phyloP scores from a whole-genome alignment of 371 early-diverging fungal species.

The Mucor circinelloides region DNA sequence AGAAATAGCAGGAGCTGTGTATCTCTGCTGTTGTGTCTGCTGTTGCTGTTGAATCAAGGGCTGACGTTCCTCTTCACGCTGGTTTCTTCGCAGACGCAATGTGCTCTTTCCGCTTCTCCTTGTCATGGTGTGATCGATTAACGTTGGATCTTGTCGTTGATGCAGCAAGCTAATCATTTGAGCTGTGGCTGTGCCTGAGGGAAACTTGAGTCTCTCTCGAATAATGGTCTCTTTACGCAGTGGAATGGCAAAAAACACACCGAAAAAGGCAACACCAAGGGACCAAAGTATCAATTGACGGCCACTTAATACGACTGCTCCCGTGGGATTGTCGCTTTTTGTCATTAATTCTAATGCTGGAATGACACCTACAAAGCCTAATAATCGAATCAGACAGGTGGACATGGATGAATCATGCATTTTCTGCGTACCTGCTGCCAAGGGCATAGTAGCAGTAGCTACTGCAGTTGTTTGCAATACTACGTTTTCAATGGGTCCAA shows the following conservation, averaged over 20 bases:
- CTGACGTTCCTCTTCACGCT: not conserved
- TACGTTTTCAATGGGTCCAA: slow-evolving; percentile 81
- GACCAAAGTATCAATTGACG: slow-evolving; percentile 75
- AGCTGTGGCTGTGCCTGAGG: slow-evolving; percentile 87
- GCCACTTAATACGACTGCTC: slow-evolving; percentile 45
- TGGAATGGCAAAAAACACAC: slow-evolving; percentile 89
- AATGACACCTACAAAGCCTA: slow-evolving; percentile 79
- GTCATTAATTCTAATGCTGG: slow-evolving; percentile 75
- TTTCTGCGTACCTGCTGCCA: slow-evolving; percentile 62
- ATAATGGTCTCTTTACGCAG: slow-evolving; percentile 80
- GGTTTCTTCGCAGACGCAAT: not conserved
- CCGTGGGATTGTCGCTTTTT: slow-evolving; percentile 45
- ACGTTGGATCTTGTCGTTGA: slow-evolving; percentile 38
- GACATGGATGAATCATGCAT: not conserved
- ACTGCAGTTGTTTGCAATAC: slow-evolving; percentile 82
- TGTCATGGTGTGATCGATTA: not conserved
- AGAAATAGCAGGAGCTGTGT: not conserved
- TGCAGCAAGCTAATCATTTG: slow-evolving; percentile 84
- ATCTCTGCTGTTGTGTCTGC: not conserved
- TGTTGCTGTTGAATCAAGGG: slow-evolving; percentile 3
- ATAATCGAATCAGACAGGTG: not conserved
- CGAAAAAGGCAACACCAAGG: slow-evolving; percentile 84
- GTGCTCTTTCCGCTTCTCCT: not conserved
- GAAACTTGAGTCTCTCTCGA: slow-evolving; percentile 81
- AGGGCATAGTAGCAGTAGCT: slow-evolving; percentile 86